Conservation (phyloP, 805 yeast species). For the Lipomyces japonicus region DNA sequence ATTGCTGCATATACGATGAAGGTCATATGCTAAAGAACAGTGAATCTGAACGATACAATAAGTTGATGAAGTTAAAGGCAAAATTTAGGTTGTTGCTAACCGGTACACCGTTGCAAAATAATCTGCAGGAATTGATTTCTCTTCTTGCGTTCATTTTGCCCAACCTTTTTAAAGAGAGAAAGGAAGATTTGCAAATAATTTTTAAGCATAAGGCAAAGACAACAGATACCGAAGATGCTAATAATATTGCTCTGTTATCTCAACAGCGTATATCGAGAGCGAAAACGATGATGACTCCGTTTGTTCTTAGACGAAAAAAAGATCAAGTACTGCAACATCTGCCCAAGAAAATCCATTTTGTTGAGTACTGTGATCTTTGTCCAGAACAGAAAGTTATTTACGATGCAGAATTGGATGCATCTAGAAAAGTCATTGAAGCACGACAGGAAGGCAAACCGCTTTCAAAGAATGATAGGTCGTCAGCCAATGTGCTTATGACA, state of each 20-base stretch:
- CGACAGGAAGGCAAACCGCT: slow-evolving; percentile 34
- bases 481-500: slow-evolving; percentile 77
- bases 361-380: slow-evolving; percentile 63
- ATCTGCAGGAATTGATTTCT: slow-evolving; percentile 84
- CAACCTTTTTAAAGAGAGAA: slow-evolving; percentile 67
- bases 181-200: slow-evolving; percentile 73
- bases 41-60: slow-evolving; percentile 76
- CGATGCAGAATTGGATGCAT: slow-evolving; percentile 49
- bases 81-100: slow-evolving; percentile 83
- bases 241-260: slow-evolving; percentile 75
- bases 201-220: slow-evolving; percentile 87
- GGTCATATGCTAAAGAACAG: slow-evolving; percentile 96
- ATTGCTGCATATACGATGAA: slow-evolving; percentile 91
- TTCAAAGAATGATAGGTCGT: slow-evolving; percentile 41
- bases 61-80: slow-evolving; percentile 79
- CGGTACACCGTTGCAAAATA: slow-evolving; percentile 96
- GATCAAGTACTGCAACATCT: slow-evolving; percentile 86
- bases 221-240: slow-evolving; percentile 38
- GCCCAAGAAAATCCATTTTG: slow-evolving; percentile 67
- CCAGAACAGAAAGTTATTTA: slow-evolving; percentile 57
- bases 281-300: slow-evolving; percentile 97
- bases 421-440: slow-evolving; percentile 34
- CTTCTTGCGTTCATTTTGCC: slow-evolving; percentile 90
- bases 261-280: slow-evolving; percentile 91
- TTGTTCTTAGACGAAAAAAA: slow-evolving; percentile 86